Base-by-base conservation (phyloP, 176 grass and related monocot species). In the Phragmites australis region DNA sequence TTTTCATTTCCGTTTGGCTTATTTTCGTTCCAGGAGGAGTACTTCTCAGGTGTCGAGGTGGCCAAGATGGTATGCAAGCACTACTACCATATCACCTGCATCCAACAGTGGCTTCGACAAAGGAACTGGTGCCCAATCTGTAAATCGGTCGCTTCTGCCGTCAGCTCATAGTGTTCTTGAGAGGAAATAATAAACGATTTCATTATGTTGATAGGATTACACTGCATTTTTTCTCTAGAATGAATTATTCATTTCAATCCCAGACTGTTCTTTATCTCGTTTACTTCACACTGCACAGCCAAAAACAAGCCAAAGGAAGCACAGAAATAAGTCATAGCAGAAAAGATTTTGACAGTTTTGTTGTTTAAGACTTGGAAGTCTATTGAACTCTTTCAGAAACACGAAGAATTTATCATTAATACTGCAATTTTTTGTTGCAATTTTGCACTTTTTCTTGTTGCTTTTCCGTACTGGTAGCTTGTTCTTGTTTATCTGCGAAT, bases 111-210 rank as follows among this genome's bases (percentile, higher is more conserved):
- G 93, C 88, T 97, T 74, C 64, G 25, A 55, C 71, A 82, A 58
- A 97, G 93, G 80, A 97, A 97, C n/a, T 97, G 93, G 93, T 97
- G 93, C 75, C 88, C 93, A 14, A 90, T 93, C 74, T 97, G 93
- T 77, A 92, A 90, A 86, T 77, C 39, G 5, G 82, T 82, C 1
- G 90, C 79, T 44, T 88, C 82, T 78, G 46, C 26, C 8, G 46
- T 46, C 30, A 79, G 21, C 30, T 67, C 19, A 52, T 25, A 79
- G 18, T 44, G 22, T 74, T 11, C 46, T 65, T 73, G 50, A 74
- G 6, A 58, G 21, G 22, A 74, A 62, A 8, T 47, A 46, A 55
- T 0, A 29, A 67, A 19, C 16, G 42, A 27, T 23, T 53, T 64
- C 46, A 55, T 15, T 66, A 31, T 45, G 30, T 39, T 58, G 16